A percentile compares a stretch with the other conserved stretches of the same genome.
Conservation (phyloP, 2,329 filamentous ascomycete genomes). For the Furcasterigmium furcatum region DNA sequence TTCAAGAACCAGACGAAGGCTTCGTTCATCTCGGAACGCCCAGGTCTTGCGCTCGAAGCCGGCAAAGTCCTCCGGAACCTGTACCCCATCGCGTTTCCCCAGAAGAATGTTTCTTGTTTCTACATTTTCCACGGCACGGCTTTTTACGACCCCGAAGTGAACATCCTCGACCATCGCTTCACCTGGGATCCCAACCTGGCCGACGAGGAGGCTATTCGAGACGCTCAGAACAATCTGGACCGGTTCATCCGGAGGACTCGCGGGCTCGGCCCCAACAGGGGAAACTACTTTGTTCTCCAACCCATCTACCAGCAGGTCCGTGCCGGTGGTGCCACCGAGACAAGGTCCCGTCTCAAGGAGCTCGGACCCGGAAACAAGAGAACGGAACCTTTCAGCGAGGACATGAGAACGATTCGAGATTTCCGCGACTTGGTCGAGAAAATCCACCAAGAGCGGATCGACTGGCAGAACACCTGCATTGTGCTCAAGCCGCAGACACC, state of each 20-base stretch:
- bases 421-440: constrained; percentile 4
- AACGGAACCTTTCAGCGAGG: not conserved
- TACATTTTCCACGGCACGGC: constrained; percentile 10
- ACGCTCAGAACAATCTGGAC: not conserved
- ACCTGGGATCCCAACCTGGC: not conserved
- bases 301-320: constrained; percentile 1
- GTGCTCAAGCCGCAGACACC: no score
- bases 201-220: no score
- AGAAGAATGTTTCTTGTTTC: not conserved
- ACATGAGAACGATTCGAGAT: not conserved
- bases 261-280: not conserved
- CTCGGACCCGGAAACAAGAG: no score
- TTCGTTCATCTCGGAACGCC: not conserved
- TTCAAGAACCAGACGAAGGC: not conserved
- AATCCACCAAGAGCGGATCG: not conserved
- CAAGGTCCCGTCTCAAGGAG: no score
- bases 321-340: no score
- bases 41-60: not conserved
- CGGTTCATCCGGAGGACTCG: constrained; percentile 5
- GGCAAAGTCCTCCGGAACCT: not conserved
- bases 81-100: not conserved
- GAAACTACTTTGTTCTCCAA: constrained; percentile 10
- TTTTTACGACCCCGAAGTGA: constrained; percentile 5
- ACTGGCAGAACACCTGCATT: no score
- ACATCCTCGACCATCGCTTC: not conserved